These are phyloP conservation scores for Colletotrichum simmondsii DNA, from an alignment of 2,329 filamentous ascomycete genomes.

Conservation along the genomic window DNA sequence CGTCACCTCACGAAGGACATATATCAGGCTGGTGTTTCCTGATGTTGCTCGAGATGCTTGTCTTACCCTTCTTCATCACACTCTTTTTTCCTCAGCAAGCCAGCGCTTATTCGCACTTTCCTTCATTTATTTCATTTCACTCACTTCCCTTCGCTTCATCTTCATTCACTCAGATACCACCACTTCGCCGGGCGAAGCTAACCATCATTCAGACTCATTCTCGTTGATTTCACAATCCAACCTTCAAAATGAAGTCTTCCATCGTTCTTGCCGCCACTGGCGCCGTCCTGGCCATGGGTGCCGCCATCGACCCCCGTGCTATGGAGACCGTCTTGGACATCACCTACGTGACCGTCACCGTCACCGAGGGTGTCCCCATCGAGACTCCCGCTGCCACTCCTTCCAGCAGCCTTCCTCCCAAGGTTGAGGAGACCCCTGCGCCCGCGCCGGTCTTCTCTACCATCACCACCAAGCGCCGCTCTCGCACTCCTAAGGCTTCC, in stretches of 20 bases:
- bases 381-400: conserved; percentile 38
- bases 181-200: conserved; percentile 35
- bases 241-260: conserved; percentile 61
- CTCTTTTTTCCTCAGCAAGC: not conserved
- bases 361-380: conserved; percentile 47
- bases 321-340: conserved; percentile 53
- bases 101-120: not conserved
- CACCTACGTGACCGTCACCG: conserved; percentile 56
- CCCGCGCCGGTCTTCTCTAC: conserved; percentile 30
- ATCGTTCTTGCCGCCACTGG: conserved; percentile 56
- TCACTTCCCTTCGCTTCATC: not conserved
- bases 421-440: conserved; percentile 15
- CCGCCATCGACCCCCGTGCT: conserved; percentile 54
- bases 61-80: not conserved
- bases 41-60: not conserved
- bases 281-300: conserved; percentile 57
- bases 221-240: conserved; percentile 7
- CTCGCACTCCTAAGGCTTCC: conserved; percentile 38
- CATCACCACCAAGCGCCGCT: conserved; percentile 36
- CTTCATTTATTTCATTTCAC: not conserved
- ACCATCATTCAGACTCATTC: conserved; percentile 32
- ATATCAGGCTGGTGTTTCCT: conserved; percentile 13
- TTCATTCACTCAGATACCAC: not conserved
- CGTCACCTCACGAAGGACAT: not conserved
- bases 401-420: conserved; percentile 34